phyloP scores from a whole-genome alignment of 2,329 filamentous ascomycete genomes.

The Pseudocercospora macadamiae region DNA sequence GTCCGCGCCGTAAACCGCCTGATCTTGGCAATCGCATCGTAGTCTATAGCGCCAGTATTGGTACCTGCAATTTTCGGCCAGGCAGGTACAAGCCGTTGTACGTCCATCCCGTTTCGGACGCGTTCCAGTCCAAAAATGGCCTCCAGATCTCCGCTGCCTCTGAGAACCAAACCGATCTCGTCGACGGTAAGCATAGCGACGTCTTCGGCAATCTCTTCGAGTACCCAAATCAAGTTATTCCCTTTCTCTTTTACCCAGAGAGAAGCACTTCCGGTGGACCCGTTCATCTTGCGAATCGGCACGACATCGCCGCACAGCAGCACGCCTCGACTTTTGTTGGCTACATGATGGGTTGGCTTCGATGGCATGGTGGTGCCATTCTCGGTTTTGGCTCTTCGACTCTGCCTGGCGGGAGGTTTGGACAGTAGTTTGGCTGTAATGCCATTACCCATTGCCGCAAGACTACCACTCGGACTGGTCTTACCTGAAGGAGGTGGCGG shows the following conservation, averaged over 20 bases:
- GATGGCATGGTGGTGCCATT: slow-evolving; percentile 58
- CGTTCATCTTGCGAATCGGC: slow-evolving; percentile 94
- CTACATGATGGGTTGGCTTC: slow-evolving; percentile 54
- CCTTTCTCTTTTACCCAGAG: slow-evolving; percentile 98
- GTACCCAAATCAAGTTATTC: slow-evolving; percentile 91
- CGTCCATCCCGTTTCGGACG: slow-evolving; percentile 68
- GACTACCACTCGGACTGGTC: slow-evolving; percentile 42
- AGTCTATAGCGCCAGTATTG: slow-evolving; percentile 74
- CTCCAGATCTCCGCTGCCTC: slow-evolving; percentile 73
- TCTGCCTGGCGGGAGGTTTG: slow-evolving; percentile 69
- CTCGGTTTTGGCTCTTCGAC: slow-evolving; percentile 66
- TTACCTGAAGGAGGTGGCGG: slow-evolving; percentile 36
- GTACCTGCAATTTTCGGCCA: slow-evolving; percentile 77
- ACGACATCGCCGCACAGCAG: slow-evolving; percentile 96
- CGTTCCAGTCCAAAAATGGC: slow-evolving; percentile 82
- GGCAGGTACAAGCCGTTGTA: slow-evolving; percentile 77
- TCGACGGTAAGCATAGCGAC: slow-evolving; percentile 77
- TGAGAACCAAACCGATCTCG: slow-evolving; percentile 73
- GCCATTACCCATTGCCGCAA: slow-evolving; percentile 71
- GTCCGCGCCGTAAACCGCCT: slow-evolving; percentile 86
- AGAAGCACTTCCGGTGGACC: slow-evolving; percentile 86
- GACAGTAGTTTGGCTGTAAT: slow-evolving; percentile 87
- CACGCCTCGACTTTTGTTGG: slow-evolving; percentile 81
- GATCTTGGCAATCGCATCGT: slow-evolving; percentile 70
- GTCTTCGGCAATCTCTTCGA: slow-evolving; percentile 97